These are phyloP conservation scores for Ceratocystis alfenasii DNA, from an alignment of 2,329 filamentous ascomycete species.

Conservation along the genomic window DNA sequence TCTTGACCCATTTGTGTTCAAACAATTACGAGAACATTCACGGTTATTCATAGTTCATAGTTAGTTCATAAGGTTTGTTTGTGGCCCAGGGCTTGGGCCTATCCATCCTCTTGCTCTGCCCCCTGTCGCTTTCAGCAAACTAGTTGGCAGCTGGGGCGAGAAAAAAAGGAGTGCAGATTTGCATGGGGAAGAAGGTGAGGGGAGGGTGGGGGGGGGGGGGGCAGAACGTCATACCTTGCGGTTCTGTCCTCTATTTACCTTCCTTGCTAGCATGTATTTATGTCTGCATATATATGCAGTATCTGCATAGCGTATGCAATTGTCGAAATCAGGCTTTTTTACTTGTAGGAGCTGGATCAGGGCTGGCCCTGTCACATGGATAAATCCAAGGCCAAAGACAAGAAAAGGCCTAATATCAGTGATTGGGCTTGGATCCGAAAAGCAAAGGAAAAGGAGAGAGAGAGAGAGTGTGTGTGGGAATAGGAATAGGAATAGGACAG, in stretches of 20 bases:
- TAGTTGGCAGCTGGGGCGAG: background rate
- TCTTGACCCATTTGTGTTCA: too few species aligned
- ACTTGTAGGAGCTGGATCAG: background rate
- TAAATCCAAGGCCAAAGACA: background rate
- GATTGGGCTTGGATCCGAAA: conserved; percentile 1
- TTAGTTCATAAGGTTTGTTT: too few species aligned
- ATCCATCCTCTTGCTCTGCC: background rate
- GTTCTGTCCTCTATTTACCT: background rate
- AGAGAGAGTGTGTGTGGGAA: background rate
- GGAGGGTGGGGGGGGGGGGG: background rate
- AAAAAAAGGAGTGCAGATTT: background rate
- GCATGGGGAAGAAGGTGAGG: background rate
- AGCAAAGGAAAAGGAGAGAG: background rate
- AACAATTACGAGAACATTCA: too few species aligned
- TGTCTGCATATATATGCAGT: background rate
- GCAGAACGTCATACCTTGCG: background rate
- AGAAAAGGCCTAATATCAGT: background rate
- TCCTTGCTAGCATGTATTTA: background rate
- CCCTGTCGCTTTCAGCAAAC: background rate
- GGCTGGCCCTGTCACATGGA: conserved; percentile 10
- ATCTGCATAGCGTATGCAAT: background rate
- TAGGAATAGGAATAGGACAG: too few species aligned
- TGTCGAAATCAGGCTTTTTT: background rate
- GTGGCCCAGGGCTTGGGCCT: too few species aligned
- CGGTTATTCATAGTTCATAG: too few species aligned